phyloP scores from a whole-genome alignment of 2,329 filamentous ascomycete genomes.

The Beauveria brongniartii region DNA sequence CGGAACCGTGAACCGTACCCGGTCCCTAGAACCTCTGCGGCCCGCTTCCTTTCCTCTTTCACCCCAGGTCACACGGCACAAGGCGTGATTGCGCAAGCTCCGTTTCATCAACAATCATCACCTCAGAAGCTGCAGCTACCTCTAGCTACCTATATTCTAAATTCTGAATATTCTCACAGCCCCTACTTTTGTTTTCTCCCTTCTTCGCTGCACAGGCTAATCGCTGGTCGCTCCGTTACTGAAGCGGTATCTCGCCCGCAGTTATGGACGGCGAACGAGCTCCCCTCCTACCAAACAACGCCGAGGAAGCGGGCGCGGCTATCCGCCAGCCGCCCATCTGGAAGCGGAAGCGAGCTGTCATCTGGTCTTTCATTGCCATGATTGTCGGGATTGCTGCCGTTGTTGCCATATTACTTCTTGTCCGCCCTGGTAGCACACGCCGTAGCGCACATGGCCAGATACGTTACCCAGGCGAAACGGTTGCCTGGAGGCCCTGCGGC shows the following conservation, averaged over 20 bases:
- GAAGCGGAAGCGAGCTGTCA: neutral
- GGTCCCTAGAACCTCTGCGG: neutral
- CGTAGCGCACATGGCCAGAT: neutral
- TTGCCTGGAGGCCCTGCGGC: constrained; percentile 33
- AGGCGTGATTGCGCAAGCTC: neutral
- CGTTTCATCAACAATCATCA: neutral
- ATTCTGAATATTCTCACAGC: neutral
- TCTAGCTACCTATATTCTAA: too few relatives aligned
- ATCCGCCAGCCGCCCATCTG: constrained; percentile 4
- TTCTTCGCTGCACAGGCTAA: neutral
- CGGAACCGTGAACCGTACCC: neutral
- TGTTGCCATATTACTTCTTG: neutral
- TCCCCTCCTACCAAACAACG: neutral
- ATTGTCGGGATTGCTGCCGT: neutral
- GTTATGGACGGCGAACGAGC: constrained; percentile 7
- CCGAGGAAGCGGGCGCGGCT: neutral
- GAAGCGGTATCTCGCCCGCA: neutral
- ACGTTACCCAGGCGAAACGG: constrained; percentile 26
- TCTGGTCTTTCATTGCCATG: neutral
- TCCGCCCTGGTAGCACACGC: neutral
- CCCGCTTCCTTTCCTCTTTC: neutral
- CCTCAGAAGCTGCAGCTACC: neutral
- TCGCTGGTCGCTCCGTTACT: neutral
- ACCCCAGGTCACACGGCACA: neutral
- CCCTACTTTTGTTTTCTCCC: neutral